Conservation (phyloP, 345 rosid genomes). For the Corchorus capsularis region DNA sequence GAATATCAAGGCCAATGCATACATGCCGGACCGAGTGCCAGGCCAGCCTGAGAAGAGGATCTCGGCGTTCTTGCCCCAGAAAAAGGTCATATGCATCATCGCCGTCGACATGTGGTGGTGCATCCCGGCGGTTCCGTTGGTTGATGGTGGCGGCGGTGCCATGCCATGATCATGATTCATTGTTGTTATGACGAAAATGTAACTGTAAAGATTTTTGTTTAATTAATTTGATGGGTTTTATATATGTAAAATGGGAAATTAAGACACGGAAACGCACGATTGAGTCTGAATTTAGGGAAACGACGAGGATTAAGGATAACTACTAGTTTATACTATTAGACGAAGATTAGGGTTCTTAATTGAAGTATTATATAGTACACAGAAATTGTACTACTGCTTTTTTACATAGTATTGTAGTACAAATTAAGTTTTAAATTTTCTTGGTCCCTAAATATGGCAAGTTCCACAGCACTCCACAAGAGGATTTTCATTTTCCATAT, state of each 20-base stretch:
- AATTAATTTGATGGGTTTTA: background rate
- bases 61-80: slow-evolving; percentile 38
- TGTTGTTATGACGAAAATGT: background rate
- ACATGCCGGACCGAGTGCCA: slow-evolving; percentile 35
- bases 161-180: slow-evolving; percentile 16
- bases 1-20: slow-evolving; percentile 34
- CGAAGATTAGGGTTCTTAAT: background rate
- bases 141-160: slow-evolving; percentile 14
- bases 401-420: background rate
- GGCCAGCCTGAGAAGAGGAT: slow-evolving; percentile 54
- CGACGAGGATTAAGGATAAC: background rate
- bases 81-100: slow-evolving; percentile 52
- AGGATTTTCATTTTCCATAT: too few relatives aligned
- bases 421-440: background rate
- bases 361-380: background rate
- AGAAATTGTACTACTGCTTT: background rate
- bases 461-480: background rate
- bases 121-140: slow-evolving; percentile 28
- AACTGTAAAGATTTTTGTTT: background rate
- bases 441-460: background rate
- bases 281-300: background rate
- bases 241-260: background rate
- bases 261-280: background rate
- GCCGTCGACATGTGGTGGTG: slow-evolving; percentile 31
- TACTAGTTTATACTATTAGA: background rate